Conservation (phyloP, 1,284 basidiomycete genomes). For the Ceraceosorus guamensis region DNA sequence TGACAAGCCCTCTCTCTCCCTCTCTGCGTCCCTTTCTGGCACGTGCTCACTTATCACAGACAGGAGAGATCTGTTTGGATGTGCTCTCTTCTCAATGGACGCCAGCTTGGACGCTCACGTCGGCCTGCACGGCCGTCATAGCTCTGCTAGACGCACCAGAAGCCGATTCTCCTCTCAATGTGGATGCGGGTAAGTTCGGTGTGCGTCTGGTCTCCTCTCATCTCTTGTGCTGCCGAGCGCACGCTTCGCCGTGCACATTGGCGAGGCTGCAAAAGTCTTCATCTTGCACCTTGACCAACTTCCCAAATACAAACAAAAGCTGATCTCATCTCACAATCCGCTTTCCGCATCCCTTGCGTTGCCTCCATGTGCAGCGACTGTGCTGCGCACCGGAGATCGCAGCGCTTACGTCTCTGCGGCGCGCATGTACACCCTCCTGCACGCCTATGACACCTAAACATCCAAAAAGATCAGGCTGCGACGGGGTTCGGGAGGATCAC, state of each 20-base stretch:
- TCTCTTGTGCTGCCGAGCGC: too few species aligned
- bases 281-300: not conserved
- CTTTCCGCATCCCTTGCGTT: not conserved
- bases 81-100: slow-evolving; percentile 44
- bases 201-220: too few species aligned
- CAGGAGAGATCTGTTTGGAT: slow-evolving; percentile 48
- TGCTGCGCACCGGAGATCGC: slow-evolving; percentile 7
- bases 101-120: slow-evolving; percentile 46
- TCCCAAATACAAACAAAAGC: not conserved
- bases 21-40: slow-evolving; percentile 2
- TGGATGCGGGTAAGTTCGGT: slow-evolving; percentile 33
- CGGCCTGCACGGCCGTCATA: slow-evolving; percentile 41
- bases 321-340: slow-evolving; percentile 2
- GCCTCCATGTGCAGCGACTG: slow-evolving; percentile 3
- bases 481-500: too few species aligned
- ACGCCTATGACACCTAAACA: too few species aligned
- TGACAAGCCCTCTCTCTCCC: too few species aligned
- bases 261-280: too few species aligned
- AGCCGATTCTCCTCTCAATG: slow-evolving; percentile 46
- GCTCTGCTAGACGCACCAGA: slow-evolving; percentile 45
- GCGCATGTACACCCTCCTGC: slow-evolving; percentile 8
- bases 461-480: too few species aligned
- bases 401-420: slow-evolving; percentile 6
- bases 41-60: slow-evolving; percentile 9
- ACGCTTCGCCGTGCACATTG: too few species aligned